Evolutionary conservation across 257 asterid genomes (phyloP), one percentile per base, ranked within the genome.

Genomic region (Nicotiana tomentosiformis): DNA sequence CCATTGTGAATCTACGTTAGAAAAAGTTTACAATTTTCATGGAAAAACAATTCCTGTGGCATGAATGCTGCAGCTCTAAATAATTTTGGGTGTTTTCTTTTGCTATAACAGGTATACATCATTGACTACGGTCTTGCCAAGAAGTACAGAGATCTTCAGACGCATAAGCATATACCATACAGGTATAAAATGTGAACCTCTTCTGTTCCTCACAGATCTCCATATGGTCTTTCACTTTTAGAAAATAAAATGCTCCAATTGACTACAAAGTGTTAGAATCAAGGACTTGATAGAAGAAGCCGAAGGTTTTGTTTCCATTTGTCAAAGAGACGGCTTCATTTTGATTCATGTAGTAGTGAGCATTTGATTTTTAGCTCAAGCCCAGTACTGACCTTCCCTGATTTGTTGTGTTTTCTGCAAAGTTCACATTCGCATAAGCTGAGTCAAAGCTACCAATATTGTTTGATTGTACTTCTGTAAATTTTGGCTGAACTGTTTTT

Each of bases 121-220:
- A 96, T 94, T 85, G 99, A 96, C 91, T 96, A 88, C 87, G 99
- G 99, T 68, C 97, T 96, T 83, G 99, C 98, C 78, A 96, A 96
- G 89, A 96, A 96, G 84, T 96, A 91, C 84, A 85, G 98, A 87
- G 98, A 96, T 89, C 93, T 96, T 74, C 98, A 92, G 82, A 94
- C 99, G 80, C 99, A 93, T 70, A 96, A 91, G 88, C 99, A 96
- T 87, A 93, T 96, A 88, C 98, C 98, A 18, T 96, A 96, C 93
- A 94, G 98, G 99, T 96, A 88, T 30, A 14, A 65, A 30, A 14
- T 29, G n/a, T 49, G 1, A 74, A 49, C 26, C 5, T 74, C 60
- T 49, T 74, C 11, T 76, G 80, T 51, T 26, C 80, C 10, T 76
- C 37, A 51, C 16, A 76, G 43, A 51, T 76, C 64, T 76, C 80